Conservation (phyloP, 2,329 filamentous ascomycete genomes). For the Canariomyces notabilis region DNA sequence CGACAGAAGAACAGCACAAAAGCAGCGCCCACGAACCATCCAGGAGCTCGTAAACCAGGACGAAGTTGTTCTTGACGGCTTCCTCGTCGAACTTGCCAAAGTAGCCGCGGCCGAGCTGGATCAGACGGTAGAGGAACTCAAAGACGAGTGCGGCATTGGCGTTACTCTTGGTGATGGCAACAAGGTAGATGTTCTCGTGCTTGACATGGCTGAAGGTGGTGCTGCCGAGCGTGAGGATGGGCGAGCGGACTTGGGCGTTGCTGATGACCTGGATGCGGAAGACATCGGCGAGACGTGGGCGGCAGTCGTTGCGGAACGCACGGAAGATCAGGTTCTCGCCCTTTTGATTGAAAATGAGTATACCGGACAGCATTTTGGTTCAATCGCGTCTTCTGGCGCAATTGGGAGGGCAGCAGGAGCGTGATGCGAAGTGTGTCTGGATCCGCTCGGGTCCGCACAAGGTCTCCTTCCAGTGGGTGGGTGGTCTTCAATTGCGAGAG, state of each 20-base stretch:
- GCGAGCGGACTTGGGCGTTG: slow-evolving; percentile 94
- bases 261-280: slow-evolving; percentile 99
- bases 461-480: too few species aligned
- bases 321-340: slow-evolving; percentile 99
- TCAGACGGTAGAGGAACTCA: slow-evolving; percentile 91
- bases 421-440: too few species aligned
- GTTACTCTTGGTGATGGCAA: slow-evolving; percentile 97
- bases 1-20: neutral
- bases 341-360: slow-evolving; percentile 98
- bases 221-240: slow-evolving; percentile 92
- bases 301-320: slow-evolving; percentile 97
- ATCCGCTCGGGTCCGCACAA: too few species aligned
- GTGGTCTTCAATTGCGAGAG: too few species aligned
- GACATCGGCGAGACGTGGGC: slow-evolving; percentile 93
- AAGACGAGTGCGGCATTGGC: slow-evolving; percentile 97
- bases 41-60: slow-evolving; percentile 92
- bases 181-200: slow-evolving; percentile 97
- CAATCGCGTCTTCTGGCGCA: too few species aligned
- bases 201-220: slow-evolving; percentile 99
- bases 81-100: slow-evolving; percentile 99
- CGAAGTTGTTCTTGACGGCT: slow-evolving; percentile 99
- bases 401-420: too few species aligned
- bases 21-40: slow-evolving; percentile 80
- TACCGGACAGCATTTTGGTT: slow-evolving; percentile 93
- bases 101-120: slow-evolving; percentile 86